Evolutionary conservation across 345 rosid genomes (phyloP).

Genomic region (Salix suchowensis): DNA sequence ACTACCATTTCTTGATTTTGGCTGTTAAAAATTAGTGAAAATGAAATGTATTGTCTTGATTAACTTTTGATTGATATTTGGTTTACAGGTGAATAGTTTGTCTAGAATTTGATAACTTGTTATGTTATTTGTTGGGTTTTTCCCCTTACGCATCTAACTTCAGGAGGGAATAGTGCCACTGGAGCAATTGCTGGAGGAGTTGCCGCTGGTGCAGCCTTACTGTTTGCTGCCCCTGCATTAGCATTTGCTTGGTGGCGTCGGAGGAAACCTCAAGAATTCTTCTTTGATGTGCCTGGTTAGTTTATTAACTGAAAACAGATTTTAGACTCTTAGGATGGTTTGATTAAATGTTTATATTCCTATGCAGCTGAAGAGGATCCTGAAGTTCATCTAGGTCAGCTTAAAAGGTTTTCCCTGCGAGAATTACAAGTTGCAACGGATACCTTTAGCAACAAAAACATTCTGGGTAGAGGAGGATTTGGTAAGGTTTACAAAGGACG

Average conservation of each 20-base stretch:
- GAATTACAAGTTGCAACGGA: conserved; percentile 96
- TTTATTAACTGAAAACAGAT: conserved; percentile 7
- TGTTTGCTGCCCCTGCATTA: conserved; percentile 96
- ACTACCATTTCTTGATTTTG: not conserved
- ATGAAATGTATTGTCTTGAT: not conserved
- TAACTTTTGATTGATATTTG: not conserved
- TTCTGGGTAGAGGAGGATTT: conserved; percentile 95
- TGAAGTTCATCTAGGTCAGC: conserved; percentile 96
- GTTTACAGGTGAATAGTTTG: not conserved
- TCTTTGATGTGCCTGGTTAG: conserved; percentile 96
- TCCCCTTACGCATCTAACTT: conserved; percentile 6
- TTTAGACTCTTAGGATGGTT: not conserved
- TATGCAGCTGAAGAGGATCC: conserved; percentile 95
- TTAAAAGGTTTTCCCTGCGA: conserved; percentile 85
- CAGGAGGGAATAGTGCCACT: conserved; percentile 78
- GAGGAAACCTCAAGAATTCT: conserved; percentile 80
- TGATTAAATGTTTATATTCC: not conserved
- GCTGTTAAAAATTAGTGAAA: not conserved
- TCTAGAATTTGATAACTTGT: not conserved
- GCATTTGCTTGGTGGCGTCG: conserved; percentile 98
- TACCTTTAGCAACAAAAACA: conserved; percentile 84
- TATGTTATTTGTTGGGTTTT: conserved; percentile 1
- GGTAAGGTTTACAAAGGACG: conserved; percentile 97
- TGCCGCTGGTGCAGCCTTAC: conserved; percentile 95
- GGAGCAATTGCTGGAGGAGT: conserved; percentile 99